A percentile compares a stretch with the other conserved stretches of the same genome.
Evolutionary conservation across 2,329 filamentous ascomycete species (phyloP).

Genomic region (Neonectria ditissima): DNA sequence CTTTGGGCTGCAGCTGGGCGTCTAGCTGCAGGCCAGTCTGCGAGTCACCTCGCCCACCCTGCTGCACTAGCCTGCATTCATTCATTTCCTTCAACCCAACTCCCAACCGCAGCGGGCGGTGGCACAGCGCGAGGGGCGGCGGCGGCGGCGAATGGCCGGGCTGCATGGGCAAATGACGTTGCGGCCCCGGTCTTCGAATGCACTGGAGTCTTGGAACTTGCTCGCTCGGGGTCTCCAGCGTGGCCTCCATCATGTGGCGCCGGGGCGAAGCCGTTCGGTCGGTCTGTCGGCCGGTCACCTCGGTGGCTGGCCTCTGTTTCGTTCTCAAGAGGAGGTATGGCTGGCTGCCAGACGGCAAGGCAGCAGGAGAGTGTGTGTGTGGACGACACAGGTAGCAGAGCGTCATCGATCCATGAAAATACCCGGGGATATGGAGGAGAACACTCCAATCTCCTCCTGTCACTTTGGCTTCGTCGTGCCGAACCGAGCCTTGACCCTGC

Average conservation of each 20-base stretch:
- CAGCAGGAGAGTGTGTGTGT: no score
- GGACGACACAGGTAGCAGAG: slow-evolving; percentile 2
- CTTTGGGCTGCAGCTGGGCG: background rate
- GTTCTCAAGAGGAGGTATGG: no score
- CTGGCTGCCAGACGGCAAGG: slow-evolving; percentile 5
- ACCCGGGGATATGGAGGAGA: background rate
- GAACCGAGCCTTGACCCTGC: background rate
- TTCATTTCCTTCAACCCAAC: slow-evolving; percentile 17
- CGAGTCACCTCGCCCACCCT: slow-evolving; percentile 14
- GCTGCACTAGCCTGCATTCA: slow-evolving; percentile 15
- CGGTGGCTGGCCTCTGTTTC: no score
- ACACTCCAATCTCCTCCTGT: background rate
- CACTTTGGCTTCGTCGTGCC: background rate
- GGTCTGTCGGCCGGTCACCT: no score
- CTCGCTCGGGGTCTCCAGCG: background rate
- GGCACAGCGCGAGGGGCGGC: slow-evolving; percentile 14
- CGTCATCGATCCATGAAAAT: background rate
- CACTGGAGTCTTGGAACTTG: background rate
- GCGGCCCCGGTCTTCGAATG: background rate
- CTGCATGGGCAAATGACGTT: slow-evolving; percentile 21
- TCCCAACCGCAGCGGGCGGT: background rate
- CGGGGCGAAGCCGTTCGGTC: background rate
- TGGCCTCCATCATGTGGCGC: slow-evolving; percentile 24
- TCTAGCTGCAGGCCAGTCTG: slow-evolving; percentile 2
- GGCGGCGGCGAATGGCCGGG: slow-evolving; percentile 7